Percentiles rank a stretch among this genome's conserved stretches.
Conservation (phyloP, 2,329 filamentous ascomycete species). For the Claviceps fusiformis region DNA sequence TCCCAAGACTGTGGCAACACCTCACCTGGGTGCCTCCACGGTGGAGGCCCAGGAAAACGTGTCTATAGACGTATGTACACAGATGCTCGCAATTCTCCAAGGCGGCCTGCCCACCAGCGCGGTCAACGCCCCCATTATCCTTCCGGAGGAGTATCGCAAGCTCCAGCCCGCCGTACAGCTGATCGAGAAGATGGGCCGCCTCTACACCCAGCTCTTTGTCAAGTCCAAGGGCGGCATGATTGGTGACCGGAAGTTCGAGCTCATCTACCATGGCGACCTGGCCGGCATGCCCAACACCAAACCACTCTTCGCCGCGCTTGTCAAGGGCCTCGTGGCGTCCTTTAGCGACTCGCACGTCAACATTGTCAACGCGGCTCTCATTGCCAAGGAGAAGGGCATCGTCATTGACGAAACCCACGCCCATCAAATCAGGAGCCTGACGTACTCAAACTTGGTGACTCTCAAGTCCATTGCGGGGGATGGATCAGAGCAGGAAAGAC, state of each 20-base stretch:
- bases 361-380: conserved; percentile 66
- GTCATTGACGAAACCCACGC: conserved; percentile 61
- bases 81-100: conserved; percentile 59
- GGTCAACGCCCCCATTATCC: conserved; percentile 69
- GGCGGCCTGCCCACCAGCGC: conserved; percentile 63
- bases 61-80: conserved; percentile 68
- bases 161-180: conserved; percentile 64
- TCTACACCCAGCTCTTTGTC: conserved; percentile 66
- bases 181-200: conserved; percentile 63
- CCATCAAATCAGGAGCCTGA: conserved; percentile 45
- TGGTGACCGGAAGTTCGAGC: conserved; percentile 57
- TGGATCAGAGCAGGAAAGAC: conserved; percentile 8
- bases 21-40: conserved; percentile 68
- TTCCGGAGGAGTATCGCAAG: conserved; percentile 67
- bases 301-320: conserved; percentile 63
- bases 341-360: conserved; percentile 62
- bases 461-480: conserved; percentile 37
- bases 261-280: conserved; percentile 65
- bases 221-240: conserved; percentile 27
- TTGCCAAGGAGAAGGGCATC: conserved; percentile 66
- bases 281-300: conserved; percentile 60
- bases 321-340: conserved; percentile 60
- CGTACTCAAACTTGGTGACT: conserved; percentile 59
- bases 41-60: conserved; percentile 77
- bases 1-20: conserved; percentile 61